Evolutionary conservation across 2,329 filamentous ascomycete species (phyloP).

Genomic region (Coccinonectria pachysandricola): DNA sequence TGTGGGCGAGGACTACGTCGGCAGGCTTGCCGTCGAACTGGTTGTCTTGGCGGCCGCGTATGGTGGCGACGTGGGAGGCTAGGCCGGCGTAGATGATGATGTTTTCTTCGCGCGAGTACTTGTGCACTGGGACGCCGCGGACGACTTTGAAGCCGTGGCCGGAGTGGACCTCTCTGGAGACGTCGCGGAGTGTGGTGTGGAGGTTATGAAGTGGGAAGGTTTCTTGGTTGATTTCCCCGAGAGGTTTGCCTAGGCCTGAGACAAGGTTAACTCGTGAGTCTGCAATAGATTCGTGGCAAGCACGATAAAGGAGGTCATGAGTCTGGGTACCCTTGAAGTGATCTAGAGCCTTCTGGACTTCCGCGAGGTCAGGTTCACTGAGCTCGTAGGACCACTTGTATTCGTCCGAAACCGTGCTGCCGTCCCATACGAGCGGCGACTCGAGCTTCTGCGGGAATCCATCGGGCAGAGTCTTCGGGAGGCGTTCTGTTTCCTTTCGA

Average conservation of each 20-base stretch:
- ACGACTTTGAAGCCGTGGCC: conserved; percentile 51
- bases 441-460: conserved; percentile 40
- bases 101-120: conserved; percentile 44
- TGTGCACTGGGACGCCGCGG: conserved; percentile 42
- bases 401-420: conserved; percentile 32
- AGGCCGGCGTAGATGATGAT: conserved; percentile 49
- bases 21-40: conserved; percentile 32
- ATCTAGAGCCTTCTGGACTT: conserved; percentile 33
- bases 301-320: neutral
- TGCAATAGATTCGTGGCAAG: too few relatives aligned
- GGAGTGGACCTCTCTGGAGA: conserved; percentile 43
- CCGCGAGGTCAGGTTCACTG: conserved; percentile 33
- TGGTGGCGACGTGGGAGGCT: conserved; percentile 43
- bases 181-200: conserved; percentile 32
- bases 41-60: conserved; percentile 41
- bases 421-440: conserved; percentile 48
- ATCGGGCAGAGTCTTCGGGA: conserved; percentile 31
- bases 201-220: conserved; percentile 10
- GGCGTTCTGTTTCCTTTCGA: conserved; percentile 30
- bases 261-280: neutral
- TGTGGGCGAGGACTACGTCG: conserved; percentile 28
- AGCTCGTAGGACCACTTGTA: conserved; percentile 46
- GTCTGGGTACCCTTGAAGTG: conserved; percentile 33
- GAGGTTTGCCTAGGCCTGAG: conserved; percentile 24
- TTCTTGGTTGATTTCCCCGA: conserved; percentile 23